These are phyloP conservation scores for Scytalidium lignicola DNA, from an alignment of 2,329 filamentous ascomycete genomes.

Conservation along the genomic window DNA sequence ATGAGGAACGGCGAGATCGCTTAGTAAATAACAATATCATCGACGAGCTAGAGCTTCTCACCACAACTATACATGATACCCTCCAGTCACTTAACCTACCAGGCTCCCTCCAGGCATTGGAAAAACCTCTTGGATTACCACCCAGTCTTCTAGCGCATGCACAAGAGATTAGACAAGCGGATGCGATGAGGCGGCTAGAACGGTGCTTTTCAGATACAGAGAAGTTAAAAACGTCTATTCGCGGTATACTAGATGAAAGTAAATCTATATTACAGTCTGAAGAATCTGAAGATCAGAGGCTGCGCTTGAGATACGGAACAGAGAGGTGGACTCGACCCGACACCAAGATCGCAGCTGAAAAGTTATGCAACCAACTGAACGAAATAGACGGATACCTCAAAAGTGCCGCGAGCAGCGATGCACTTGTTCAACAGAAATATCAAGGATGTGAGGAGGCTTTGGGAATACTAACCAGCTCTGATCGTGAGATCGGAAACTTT, in stretches of 20 bases:
- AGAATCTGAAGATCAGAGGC: slow-evolving; percentile 73
- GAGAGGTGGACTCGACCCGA: slow-evolving; percentile 73
- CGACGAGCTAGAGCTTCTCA: slow-evolving; percentile 76
- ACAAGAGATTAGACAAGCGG: slow-evolving; percentile 88
- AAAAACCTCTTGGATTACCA: slow-evolving; percentile 88
- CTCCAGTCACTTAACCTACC: slow-evolving; percentile 82
- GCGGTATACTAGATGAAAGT: slow-evolving; percentile 76
- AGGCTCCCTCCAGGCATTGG: slow-evolving; percentile 86
- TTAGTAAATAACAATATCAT: slow-evolving; percentile 85
- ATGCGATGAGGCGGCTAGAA: slow-evolving; percentile 72
- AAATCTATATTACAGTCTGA: slow-evolving; percentile 73
- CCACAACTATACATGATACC: slow-evolving; percentile 71
- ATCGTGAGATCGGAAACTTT: slow-evolving; percentile 77
- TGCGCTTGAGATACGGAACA: slow-evolving; percentile 76
- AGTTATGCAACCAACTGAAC: slow-evolving; percentile 30
- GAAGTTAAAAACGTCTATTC: slow-evolving; percentile 78
- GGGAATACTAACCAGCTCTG: slow-evolving; percentile 69
- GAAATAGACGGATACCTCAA: slow-evolving; percentile 88
- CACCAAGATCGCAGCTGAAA: slow-evolving; percentile 60
- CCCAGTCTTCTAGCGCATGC: slow-evolving; percentile 82
- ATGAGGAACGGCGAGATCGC: slow-evolving; percentile 86
- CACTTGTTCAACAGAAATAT: slow-evolving; percentile 65
- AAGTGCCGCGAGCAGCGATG: slow-evolving; percentile 61
- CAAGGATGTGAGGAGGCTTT: slow-evolving; percentile 70
- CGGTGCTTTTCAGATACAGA: slow-evolving; percentile 83